Evolutionary conservation across 345 rosid genomes (phyloP), one percentile per base, ranked within the genome.

Genomic region (Brassica nigra): DNA sequence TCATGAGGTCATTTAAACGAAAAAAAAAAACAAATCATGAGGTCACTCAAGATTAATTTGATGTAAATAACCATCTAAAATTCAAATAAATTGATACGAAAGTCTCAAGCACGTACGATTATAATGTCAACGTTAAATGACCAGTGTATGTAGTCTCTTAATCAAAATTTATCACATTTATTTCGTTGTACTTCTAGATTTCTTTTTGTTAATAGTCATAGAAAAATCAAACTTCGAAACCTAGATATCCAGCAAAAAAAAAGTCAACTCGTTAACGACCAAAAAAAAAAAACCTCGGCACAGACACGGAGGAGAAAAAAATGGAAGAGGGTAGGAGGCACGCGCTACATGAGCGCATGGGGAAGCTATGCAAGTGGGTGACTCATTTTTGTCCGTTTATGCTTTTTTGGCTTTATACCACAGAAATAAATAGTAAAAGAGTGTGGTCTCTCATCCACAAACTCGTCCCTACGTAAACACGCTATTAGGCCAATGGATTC

Each of bases 291-390:
- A 59, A 59, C 68, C 69, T 73, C 69, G 54, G 78, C 82, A 79
- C 78, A 73, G 82, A 66, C 82, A 79, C 78, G 78, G 78, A 73
- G 68, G 68, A 66, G 67, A 64, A 71, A 39, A 39, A 71, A 30
- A 15, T 6, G 18, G 16, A 5, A 65, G 29, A 59, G 61, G 23
- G 39, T 78, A 10, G 0, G 27, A 39, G 61, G 39, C 77, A 71
- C 73, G 72, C 77, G 68, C 49, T 11, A 42, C 42, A 10, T 1
- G 14, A 3, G 79, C 6, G 63, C 10, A 62, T 63, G 65, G 73
- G 29, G 55, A 62, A 62, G 8, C 20, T 5, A 16, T 14, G 65
- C 76, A 77, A 70, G 76, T 70, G 80, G 80, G 14, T 44, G 23
- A n/a, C 16, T 68, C 36, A 3, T 6, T 23, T 54, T 77, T 62